These are phyloP conservation scores for Cephaloascus albidus DNA, from an alignment of 805 yeast species.

Conservation along the genomic window DNA sequence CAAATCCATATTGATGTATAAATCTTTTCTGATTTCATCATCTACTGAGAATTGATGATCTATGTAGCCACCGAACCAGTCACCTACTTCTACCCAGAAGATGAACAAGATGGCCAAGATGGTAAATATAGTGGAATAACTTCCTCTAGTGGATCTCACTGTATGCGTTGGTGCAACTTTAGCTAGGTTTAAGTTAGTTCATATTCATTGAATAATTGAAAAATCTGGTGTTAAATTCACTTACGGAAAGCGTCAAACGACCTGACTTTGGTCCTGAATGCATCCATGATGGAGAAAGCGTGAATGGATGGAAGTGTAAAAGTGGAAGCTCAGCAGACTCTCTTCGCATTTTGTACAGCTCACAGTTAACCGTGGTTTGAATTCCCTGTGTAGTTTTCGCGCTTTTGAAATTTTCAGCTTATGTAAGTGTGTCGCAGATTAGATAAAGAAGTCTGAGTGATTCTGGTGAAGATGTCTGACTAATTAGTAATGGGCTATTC, in stretches of 20 bases:
- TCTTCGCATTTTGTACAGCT: no score
- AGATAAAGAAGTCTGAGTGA: no score
- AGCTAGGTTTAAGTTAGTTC: conserved; percentile 25
- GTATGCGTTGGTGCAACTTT: conserved; percentile 63
- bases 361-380: no score
- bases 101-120: conserved; percentile 55
- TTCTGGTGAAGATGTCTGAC: no score
- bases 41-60: conserved; percentile 77
- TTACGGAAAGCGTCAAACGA: conserved; percentile 67
- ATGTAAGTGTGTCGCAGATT: no score
- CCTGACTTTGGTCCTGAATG: conserved; percentile 28
- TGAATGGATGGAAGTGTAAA: background rate
- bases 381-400: background rate
- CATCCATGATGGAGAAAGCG: conserved; percentile 17
- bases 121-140: conserved; percentile 58
- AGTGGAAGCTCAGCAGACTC: no score
- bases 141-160: conserved; percentile 71
- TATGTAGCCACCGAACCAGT: conserved; percentile 71
- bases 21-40: conserved; percentile 40
- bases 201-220: background rate
- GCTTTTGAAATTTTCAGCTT: no score
- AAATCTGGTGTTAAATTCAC: conserved; percentile 15
- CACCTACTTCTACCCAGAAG: conserved; percentile 79
- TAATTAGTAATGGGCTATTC: no score
- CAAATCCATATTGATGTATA: conserved; percentile 71